Evolutionary conservation across 352 stramenopile species (phyloP), one percentile per base, ranked within the genome.

Genomic region (Phytophthora ohioensis): DNA sequence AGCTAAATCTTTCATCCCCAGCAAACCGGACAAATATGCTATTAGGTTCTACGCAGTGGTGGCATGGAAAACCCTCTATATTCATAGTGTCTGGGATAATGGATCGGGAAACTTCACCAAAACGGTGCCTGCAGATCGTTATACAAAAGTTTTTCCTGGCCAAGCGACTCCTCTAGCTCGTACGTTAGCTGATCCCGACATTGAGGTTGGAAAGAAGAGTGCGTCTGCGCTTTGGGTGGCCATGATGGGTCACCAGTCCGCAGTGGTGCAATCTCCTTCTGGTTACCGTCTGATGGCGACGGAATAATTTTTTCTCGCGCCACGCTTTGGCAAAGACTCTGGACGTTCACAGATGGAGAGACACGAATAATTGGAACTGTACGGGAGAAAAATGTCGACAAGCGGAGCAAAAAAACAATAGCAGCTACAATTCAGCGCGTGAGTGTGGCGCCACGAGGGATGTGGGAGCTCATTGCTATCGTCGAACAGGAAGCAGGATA

Each of bases 291-390:
- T 61, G 12, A 45, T 55, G 39, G 21, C 61, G 0, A 35, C 8
- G 5, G 41, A n/a, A 68, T 45, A 68, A 61, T 30, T 68, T 68
- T 4, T 68, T 60, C 34, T 61, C 60, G 1, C 39, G 60, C 1
- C 60, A 68, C 15, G 12, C 11, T 12, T 39, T 68, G 0, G 60
- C 51, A 3, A 68, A 48, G 1, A 21, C 51, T 27, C 10, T 51
- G 15, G 10, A 0, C 39, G 39, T 45, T 45, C 39, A 45, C 39
- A 7, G 39, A 45, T 5, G 39, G 39, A 4, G 39, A 21, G 12
- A 45, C 17, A 5, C 39, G 17, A 1, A 17, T 5, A 4, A 45
- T 45, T 4, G 12, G 39, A 4, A 17, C 39, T 45, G 39, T 45
- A 11, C 39, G 39, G 11, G 5, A 17, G 2, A 45, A 45, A 4